Conservation (phyloP, 192 early-diverging fungal species). For the Fimicolochytrium jonesii region DNA sequence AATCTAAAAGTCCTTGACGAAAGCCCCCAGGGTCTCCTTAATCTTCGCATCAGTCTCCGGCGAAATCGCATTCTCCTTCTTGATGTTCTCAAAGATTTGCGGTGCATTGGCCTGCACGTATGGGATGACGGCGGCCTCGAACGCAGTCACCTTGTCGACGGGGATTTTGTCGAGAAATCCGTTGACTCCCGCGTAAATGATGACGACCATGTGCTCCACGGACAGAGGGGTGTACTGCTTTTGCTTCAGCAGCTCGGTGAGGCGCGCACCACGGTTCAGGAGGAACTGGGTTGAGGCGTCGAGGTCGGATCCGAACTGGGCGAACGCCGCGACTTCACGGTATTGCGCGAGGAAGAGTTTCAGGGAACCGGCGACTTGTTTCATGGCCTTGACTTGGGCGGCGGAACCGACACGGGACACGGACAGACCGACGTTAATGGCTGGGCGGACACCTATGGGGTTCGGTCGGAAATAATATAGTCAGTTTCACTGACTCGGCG, state of each 20-base stretch:
- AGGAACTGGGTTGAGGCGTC: slow-evolving; percentile 99
- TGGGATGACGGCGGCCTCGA: slow-evolving; percentile 87
- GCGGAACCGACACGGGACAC: slow-evolving; percentile 99
- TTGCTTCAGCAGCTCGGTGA: slow-evolving; percentile 99
- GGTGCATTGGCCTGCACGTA: slow-evolving; percentile 84
- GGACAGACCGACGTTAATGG: slow-evolving; percentile 99
- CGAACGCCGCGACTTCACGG: slow-evolving; percentile 99
- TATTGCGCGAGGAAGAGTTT: slow-evolving; percentile 99
- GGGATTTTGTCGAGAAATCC: slow-evolving; percentile 99
- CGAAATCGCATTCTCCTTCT: slow-evolving; percentile 82
- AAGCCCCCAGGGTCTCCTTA: slow-evolving; percentile 65
- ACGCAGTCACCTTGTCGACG: slow-evolving; percentile 88
- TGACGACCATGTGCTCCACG: slow-evolving; percentile 96
- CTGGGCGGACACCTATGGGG: slow-evolving; percentile 96
- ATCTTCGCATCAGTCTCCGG: slow-evolving; percentile 91
- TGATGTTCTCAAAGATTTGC: slow-evolving; percentile 85
- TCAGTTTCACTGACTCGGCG: too few relatives aligned
- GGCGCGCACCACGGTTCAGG: slow-evolving; percentile 99
- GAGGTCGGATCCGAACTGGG: slow-evolving; percentile 99
- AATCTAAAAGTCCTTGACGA: slow-evolving; percentile 43
- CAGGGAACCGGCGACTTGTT: slow-evolving; percentile 99
- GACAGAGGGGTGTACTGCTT: slow-evolving; percentile 95
- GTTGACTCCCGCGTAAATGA: slow-evolving; percentile 99
- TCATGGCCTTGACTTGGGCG: slow-evolving; percentile 99
- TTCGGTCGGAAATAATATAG: too few relatives aligned